These are phyloP conservation scores for Chamaecyparis obtusa DNA, from an alignment of 75 land plant genomes.

Conservation along the genomic window DNA sequence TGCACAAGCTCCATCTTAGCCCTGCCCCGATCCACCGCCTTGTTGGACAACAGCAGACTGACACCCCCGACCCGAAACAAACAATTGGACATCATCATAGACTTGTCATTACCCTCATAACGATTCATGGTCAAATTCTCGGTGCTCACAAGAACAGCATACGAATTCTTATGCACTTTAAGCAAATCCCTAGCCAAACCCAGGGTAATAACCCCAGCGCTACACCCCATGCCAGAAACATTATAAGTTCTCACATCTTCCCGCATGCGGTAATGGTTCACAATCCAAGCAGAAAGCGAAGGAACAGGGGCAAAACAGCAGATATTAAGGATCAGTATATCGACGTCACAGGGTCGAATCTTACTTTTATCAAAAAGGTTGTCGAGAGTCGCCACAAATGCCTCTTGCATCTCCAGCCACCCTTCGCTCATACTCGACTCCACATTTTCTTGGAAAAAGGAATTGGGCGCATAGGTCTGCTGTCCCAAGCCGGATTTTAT, in stretches of 20 bases:
- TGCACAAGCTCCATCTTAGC: slow-evolving; percentile 54
- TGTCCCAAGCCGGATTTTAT: slow-evolving; percentile 49
- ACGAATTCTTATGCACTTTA: slow-evolving; percentile 17
- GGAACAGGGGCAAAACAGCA: slow-evolving; percentile 45
- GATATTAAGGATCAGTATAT: slow-evolving; percentile 57
- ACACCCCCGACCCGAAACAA: slow-evolving; percentile 73
- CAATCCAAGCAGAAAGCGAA: slow-evolving; percentile 47
- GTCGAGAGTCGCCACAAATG: slow-evolving; percentile 32
- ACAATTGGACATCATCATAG: slow-evolving; percentile 67
- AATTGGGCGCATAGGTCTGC: slow-evolving; percentile 45
- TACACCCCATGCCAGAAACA: slow-evolving; percentile 73
- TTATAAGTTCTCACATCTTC: slow-evolving; percentile 53
- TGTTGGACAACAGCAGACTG: slow-evolving; percentile 59
- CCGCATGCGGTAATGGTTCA: slow-evolving; percentile 49
- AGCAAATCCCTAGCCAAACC: slow-evolving; percentile 44
- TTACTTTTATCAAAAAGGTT: slow-evolving; percentile 29
- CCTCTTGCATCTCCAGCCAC: slow-evolving; percentile 54
- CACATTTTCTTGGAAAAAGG: slow-evolving; percentile 15
- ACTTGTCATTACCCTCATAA: slow-evolving; percentile 64
- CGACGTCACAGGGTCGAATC: slow-evolving; percentile 40
- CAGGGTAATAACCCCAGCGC: slow-evolving; percentile 51
- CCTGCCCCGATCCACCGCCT: slow-evolving; percentile 8
- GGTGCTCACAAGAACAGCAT: slow-evolving; percentile 50
- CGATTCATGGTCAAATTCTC: slow-evolving; percentile 53
- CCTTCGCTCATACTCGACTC: slow-evolving; percentile 12